Base-by-base conservation (phyloP, 202 grass and related monocot species). In the Cymbopogon flexuosus region DNA sequence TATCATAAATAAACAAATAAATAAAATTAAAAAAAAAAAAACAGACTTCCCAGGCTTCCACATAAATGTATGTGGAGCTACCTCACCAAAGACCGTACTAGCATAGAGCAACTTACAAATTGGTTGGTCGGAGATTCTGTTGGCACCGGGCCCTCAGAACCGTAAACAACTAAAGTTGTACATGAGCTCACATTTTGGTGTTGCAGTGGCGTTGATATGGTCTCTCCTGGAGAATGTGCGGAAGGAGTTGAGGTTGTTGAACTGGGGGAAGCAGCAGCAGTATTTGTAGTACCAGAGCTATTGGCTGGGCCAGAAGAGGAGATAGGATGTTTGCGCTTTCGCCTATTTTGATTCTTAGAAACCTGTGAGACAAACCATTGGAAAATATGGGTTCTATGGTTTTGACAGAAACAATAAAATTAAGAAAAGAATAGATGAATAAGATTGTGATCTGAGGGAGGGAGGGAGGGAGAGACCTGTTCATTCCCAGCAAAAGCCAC, bases 181-280 rank as follows among this genome's bases (percentile, higher is more conserved):
- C 86, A 82, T 42, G 81, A 59, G 30, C 37, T 78, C 46, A 67
- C 57, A 80, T 34, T 87, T 27, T 77, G 81, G 39, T 84, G 88
- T 57, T 80, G 49, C 0, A 49, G 80, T 63, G 86, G 69, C 18
- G 72, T 77, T 77, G 92, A 89, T 39, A 94, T 83, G 13, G 87
- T 90, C 63, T 94, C 86, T 81, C 81, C 89, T 51, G 86, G 92
- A 62, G 89, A 91, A 70, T 81, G 86, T 21, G 92, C 72, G 9
- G 86, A 94, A 46, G 89, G 92, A 66, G 92, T 94, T 73, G 92
- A 91, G 22, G 92, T 86, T 45, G 70, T 83, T 29, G 92, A 91
- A 73, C 85, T 86, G 63, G 82, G 88, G 37, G 89, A 83, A 46
- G 84, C 89, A 18, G 81, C 89, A 34, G 84, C 70, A 52, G 89